phyloP scores from a whole-genome alignment of 495 filamentous ascomycete species.

The Copromyces sp. region DNA sequence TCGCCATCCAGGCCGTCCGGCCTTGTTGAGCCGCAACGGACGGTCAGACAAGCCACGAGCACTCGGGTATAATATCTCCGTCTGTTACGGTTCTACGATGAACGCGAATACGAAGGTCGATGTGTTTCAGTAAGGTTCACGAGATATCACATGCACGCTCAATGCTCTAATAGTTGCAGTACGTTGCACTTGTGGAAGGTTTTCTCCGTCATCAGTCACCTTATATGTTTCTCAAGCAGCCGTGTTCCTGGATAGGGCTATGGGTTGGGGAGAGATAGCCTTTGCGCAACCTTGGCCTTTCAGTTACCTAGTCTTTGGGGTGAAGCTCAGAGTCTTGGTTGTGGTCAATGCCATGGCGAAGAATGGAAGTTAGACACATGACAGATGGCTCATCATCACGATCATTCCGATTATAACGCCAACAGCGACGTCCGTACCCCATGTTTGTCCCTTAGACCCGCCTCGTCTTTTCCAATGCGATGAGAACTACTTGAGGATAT shows the following conservation, averaged over 20 bases:
- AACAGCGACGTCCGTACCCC: too few species aligned
- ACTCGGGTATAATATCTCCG: background rate
- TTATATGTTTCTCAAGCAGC: background rate
- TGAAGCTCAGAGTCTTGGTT: background rate
- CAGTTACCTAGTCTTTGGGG: background rate
- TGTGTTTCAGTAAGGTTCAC: constrained; percentile 50
- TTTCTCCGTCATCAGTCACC: background rate
- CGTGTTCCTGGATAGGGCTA: background rate
- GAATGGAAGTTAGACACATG: background rate
- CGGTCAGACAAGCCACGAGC: constrained; percentile 11
- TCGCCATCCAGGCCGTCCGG: background rate
- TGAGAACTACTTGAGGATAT: background rate
- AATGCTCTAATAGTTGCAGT: constrained; percentile 29
- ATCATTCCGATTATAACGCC: background rate
- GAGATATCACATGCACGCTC: constrained; percentile 49
- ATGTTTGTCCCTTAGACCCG: background rate
- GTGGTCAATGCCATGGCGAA: background rate
- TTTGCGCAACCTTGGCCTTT: background rate
- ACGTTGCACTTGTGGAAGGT: constrained; percentile 49
- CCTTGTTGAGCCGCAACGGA: background rate
- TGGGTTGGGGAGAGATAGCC: background rate
- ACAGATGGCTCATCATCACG: too few species aligned
- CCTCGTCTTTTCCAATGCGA: background rate
- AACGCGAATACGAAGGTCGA: constrained; percentile 40
- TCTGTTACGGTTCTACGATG: background rate